phyloP scores from a whole-genome alignment of 2,329 filamentous ascomycete species.

The Beauveria australis region DNA sequence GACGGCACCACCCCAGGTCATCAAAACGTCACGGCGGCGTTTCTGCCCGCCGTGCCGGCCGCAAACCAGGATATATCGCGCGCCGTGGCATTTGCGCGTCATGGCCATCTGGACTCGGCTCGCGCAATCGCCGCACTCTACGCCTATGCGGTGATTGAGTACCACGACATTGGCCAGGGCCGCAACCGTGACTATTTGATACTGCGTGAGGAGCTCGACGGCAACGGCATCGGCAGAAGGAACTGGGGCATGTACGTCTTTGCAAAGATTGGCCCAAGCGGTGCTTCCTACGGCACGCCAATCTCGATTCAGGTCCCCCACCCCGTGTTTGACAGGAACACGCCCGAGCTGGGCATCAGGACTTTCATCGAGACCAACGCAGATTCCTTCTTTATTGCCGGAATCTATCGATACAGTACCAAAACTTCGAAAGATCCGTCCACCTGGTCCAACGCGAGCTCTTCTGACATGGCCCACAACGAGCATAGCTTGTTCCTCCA shows the following conservation, averaged over 20 bases:
- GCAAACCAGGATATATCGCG: conserved; percentile 3
- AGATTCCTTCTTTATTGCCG: conserved; percentile 4
- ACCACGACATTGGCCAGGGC: not conserved
- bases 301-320: conserved; percentile 4
- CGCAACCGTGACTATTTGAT: conserved; percentile 6
- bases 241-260: conserved; percentile 10
- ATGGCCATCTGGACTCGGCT: not conserved
- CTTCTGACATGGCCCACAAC: conserved; percentile 5
- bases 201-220: not conserved
- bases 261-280: not conserved
- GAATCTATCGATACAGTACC: not conserved
- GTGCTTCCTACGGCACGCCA: conserved; percentile 3
- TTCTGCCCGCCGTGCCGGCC: not conserved
- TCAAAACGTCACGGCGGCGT: not conserved
- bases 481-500: conserved; percentile 7
- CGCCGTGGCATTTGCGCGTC: not conserved
- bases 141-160: conserved; percentile 3
- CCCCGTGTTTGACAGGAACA: conserved; percentile 6
- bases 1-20: not conserved
- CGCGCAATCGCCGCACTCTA: conserved; percentile 1
- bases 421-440: not conserved
- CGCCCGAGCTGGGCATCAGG: not conserved
- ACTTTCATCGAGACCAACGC: conserved; percentile 6
- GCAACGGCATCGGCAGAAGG: not conserved
- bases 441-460: not conserved